Evolutionary conservation across 140 eudicot genomes (phyloP), one percentile per base, ranked within the genome.

Genomic region (Erigeron philadelphicus): DNA sequence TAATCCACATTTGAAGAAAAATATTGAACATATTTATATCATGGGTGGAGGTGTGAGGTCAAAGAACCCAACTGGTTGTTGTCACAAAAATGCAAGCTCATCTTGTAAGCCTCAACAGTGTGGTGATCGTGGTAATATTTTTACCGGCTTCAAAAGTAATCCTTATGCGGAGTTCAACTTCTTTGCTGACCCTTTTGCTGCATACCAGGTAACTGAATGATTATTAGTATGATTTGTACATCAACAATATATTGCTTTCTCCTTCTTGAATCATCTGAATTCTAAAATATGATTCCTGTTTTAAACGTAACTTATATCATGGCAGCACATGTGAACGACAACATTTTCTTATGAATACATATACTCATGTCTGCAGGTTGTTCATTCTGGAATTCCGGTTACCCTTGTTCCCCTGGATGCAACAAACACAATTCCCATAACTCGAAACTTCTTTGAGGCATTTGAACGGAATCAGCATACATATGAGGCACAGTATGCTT

Each of bases 21-120:
- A 87, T 53, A 78, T 90, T 8, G 74, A 83, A 74, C 97, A 87
- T 42, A 75, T 90, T 35, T 90, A 79, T 69, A 45, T 84, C 7
- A 90, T 90, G 97, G 97, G 95, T 49, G 97, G 97, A n/a, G 84
- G 95, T 59, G 90, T 89, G 75, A 79, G 91, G 70, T 83, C 91
- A 3, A 80, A 64, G 67, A 86, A 86, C 54, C 89, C 95, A 7
- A 86, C 90, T 11, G 88, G 87, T 40, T 88, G 96, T 72, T 83
- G 90, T 66, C 88, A 84, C n/a, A 57, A 68, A 66, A 81, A 81
- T 65, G 72, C 70, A 5, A 48, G 70, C 68, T 68, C 87, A 1
- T 15, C 81, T 43, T 88, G 96, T 70, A 65, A 61, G 60, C 86
- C 88, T 63, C 78, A 50, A 59, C 95, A 75, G 58, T 89, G 96